Conservation (phyloP, 2,329 filamentous ascomycete species). For the Lanzia echinophila region DNA sequence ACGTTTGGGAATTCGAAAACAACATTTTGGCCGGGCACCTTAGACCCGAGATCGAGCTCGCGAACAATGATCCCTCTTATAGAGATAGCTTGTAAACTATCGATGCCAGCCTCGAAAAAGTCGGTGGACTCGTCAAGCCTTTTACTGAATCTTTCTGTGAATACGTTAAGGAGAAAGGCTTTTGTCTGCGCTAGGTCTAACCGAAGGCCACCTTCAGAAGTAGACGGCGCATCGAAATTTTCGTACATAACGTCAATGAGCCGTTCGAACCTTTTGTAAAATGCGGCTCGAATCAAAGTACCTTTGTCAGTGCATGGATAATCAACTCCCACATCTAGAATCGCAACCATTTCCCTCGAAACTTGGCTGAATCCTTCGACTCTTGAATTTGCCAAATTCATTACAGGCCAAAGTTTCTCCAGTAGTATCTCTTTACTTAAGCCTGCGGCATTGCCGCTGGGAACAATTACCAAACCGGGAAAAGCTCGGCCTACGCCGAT, state of each 20-base stretch:
- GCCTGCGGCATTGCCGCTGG: slow-evolving; percentile 36
- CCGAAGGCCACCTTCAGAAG: neutral
- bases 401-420: slow-evolving; percentile 41
- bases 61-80: slow-evolving; percentile 46
- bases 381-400: slow-evolving; percentile 44
- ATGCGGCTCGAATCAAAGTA: slow-evolving; percentile 44
- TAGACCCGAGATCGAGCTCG: slow-evolving; percentile 41
- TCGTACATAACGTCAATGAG: slow-evolving; percentile 38
- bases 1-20: slow-evolving; percentile 52
- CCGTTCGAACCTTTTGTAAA: slow-evolving; percentile 38
- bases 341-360: slow-evolving; percentile 43
- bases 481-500: slow-evolving; percentile 48
- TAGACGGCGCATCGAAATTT: slow-evolving; percentile 9
- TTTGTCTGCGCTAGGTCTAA: slow-evolving; percentile 6
- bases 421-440: slow-evolving; percentile 41
- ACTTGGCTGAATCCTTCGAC: slow-evolving; percentile 48
- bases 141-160: slow-evolving; percentile 5
- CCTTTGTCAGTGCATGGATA: slow-evolving; percentile 49
- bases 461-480: slow-evolving; percentile 49
- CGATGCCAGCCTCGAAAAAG: slow-evolving; percentile 52
- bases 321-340: slow-evolving; percentile 37
- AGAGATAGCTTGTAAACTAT: slow-evolving; percentile 51
- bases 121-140: slow-evolving; percentile 38
- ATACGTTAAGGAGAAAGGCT: slow-evolving; percentile 7
- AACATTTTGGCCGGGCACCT: slow-evolving; percentile 46